Conservation (phyloP, 257 asterid genomes). For the Anisodus acutangulus region DNA sequence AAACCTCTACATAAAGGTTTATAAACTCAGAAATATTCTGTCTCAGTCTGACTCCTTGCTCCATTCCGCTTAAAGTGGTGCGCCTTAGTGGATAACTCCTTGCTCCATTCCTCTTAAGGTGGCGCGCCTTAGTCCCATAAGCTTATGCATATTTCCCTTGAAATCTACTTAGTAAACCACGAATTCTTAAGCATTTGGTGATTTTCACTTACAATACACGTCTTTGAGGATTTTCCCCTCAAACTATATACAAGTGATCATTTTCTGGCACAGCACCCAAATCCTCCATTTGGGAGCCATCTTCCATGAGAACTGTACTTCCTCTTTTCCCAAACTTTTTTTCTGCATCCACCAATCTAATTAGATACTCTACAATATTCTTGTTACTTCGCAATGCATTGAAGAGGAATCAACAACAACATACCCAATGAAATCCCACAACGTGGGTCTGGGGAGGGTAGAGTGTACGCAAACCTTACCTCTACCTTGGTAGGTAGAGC, state of each 20-base stretch:
- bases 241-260: slow-evolving; percentile 75
- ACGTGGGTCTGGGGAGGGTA: too few species aligned
- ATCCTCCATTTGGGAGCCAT: slow-evolving; percentile 79
- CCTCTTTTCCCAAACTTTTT: slow-evolving; percentile 70
- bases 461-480: too few species aligned
- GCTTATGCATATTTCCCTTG: too few species aligned
- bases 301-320: slow-evolving; percentile 61
- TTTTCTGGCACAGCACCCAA: slow-evolving; percentile 70
- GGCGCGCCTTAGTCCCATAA: too few species aligned
- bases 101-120: too few species aligned
- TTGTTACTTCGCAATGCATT: neutral
- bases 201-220: neutral
- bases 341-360: slow-evolving; percentile 52
- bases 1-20: neutral
- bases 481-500: too few species aligned
- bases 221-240: slow-evolving; percentile 26
- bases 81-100: too few species aligned
- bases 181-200: neutral
- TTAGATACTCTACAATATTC: neutral
- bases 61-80: too few species aligned
- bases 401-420: neutral
- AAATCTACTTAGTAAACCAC: neutral
- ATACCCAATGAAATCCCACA: too few species aligned
- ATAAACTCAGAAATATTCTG: neutral
- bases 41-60: too few species aligned